phyloP scores from a whole-genome alignment of 257 asterid species.

The Solanum medicagineum region DNA sequence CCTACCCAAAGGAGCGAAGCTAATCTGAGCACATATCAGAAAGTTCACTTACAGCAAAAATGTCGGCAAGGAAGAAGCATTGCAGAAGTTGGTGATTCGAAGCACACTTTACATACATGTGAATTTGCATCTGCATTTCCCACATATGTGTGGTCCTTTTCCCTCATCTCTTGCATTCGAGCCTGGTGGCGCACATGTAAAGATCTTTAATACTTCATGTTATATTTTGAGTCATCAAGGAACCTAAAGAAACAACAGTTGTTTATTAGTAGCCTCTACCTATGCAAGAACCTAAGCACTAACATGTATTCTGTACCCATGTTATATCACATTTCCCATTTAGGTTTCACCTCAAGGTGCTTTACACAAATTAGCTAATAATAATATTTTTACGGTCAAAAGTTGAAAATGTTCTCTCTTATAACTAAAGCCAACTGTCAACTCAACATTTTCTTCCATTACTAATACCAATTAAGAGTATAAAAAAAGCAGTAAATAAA shows the following conservation, averaged over 20 bases:
- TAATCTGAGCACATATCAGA: neutral
- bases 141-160: slow-evolving; percentile 54
- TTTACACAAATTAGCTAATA: neutral
- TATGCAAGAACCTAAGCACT: neutral
- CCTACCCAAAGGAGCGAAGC: neutral
- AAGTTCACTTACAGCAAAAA: slow-evolving; percentile 67
- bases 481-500: neutral
- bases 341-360: neutral
- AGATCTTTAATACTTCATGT: neutral
- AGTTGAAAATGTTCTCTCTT: neutral
- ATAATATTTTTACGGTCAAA: neutral
- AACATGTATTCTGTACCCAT: neutral
- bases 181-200: slow-evolving; percentile 34
- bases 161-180: slow-evolving; percentile 93
- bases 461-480: neutral
- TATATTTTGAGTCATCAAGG: neutral
- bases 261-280: neutral
- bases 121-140: slow-evolving; percentile 76
- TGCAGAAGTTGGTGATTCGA: slow-evolving; percentile 78
- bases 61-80: slow-evolving; percentile 99
- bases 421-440: neutral
- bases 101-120: slow-evolving; percentile 87
- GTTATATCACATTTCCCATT: neutral
- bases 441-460: neutral
- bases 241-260: neutral